Evolutionary conservation across 352 stramenopile species (phyloP), one percentile per base, ranked within the genome.

Genomic region (Pythium chondricola): DNA sequence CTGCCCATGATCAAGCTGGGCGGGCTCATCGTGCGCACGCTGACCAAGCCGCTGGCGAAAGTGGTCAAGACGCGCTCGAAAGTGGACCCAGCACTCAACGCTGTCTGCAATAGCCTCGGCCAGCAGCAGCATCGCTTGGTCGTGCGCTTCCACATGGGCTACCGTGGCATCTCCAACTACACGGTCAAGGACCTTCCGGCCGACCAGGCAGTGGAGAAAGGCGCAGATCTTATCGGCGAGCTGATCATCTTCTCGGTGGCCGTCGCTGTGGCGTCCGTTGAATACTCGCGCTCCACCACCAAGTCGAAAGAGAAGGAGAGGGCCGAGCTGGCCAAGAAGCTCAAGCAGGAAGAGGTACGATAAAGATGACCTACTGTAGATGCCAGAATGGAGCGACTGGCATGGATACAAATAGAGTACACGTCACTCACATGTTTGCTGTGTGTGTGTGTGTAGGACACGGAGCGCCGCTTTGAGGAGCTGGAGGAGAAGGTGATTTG

Each of bases 41-140:
- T 89, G 31, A 92, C 81, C 46, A 92, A 92, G 54, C 83, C 88
- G 5, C 74, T 93, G 39, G 86, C 85, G 17, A 96, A 97, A 50
- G 78, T 90, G 39, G 71, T 94, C 55, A 83, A 97, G 48, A 74
- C 90, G 52, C 88, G 87, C 35, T 90, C 91, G 22, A 96, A 95
- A 48, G 65, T 76, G 37, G 66, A 88, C 27, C 73, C 73, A 17
- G 46, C 68, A 27, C 63, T 88, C 21, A 86, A 83, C 45, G 50
- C 63, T 13, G 52, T 88, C n/a, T 92, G 81, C 43, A 38, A 67
- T 29, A 43, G 38, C 25, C 50, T 92, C 24, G 81, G 81, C 4
- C 77, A 92, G 63, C 55, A 71, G 53, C 74, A 88, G 60, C 75
- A 92, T 50, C 68, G 54, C 3, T 30, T 82, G 21, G 60, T 67